Conservation (phyloP, 148 eudicot genomes). For the Diospyros lotus region DNA sequence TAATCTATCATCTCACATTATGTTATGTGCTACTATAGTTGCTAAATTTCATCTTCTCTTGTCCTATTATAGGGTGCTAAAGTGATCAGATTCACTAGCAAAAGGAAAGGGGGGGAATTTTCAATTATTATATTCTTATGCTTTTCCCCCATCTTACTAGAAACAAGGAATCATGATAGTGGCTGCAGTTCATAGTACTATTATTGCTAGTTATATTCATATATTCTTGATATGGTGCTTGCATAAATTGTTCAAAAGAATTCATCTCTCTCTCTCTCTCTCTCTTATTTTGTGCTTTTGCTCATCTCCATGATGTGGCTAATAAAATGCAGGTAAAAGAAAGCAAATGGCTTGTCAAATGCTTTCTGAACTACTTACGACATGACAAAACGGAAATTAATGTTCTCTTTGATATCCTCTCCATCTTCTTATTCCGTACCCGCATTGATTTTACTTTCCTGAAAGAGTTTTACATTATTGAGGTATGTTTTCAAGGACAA, state of each 20-base stretch:
- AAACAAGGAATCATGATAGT: not conserved
- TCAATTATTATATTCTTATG: not conserved
- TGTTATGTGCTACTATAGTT: not conserved
- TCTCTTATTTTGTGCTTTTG: not conserved
- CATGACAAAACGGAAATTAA: conserved; percentile 92
- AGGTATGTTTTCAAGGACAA: conserved; percentile 44
- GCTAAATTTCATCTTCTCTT: no score
- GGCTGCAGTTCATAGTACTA: not conserved
- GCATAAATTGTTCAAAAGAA: not conserved
- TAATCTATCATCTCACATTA: not conserved
- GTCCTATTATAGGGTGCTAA: not conserved
- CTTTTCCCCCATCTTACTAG: not conserved
- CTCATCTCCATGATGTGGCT: not conserved
- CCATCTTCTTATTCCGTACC: conserved; percentile 76
- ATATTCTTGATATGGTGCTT: not conserved
- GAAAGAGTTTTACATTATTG: conserved; percentile 92
- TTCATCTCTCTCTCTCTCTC: no score
- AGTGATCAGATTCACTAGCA: not conserved
- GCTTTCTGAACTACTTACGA: conserved; percentile 90
- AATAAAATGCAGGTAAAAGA: conserved; percentile 79
- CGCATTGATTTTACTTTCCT: conserved; percentile 93
- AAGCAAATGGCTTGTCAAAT: conserved; percentile 99
- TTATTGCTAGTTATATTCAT: not conserved
- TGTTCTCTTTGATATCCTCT: conserved; percentile 84
- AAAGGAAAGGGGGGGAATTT: not conserved